Evolutionary conservation across 495 filamentous ascomycete genomes (phyloP), one percentile per base, ranked within the genome.

Genomic region (Cercophora sp.): DNA sequence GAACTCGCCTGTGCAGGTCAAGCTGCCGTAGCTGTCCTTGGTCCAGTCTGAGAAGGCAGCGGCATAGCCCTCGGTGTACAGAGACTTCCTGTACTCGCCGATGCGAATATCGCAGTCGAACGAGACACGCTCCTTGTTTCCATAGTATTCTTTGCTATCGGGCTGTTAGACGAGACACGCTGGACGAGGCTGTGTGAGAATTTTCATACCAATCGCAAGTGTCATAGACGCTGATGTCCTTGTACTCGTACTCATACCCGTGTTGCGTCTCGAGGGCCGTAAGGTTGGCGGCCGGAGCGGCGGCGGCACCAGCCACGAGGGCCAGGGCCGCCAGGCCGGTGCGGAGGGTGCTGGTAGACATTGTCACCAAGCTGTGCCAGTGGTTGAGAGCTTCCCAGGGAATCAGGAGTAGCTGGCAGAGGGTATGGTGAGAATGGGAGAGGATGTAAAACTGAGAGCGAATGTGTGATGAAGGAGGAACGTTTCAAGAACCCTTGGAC

Each of bases 61-160:
- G 16, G 58, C 58, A 11, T 40, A 19, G 2, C 32, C 37, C 18
- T 54, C 39, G 24, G 51, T 25, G 20, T 51, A 54, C 31, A 60
- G 8, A 18, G 58, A 60, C 48, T 59, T 46, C 19, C 45, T 52
- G 34, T 54, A 25, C 8, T 56, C 54, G 31, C 36, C 34, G 20
- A 60, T 40, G 26, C 41, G 37, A 13, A 41, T 54, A 51, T 60
- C 58, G 24, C 58, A 51, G 34, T 54, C 39, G n/a, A 60, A 42
- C 22, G 44, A 46, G 32, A 26, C n/a, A 18, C 58, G 42, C 40
- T 55, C 46, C 40, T 56, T 42, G 46, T 53, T 55, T 18, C 55
- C 44, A 24, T 50, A 20, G 24, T 31, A 18, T 23, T 37, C 35
- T 18, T 48, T 56, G 54, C 42, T 47, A 34, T 2, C 8, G 18